Conservation (phyloP, 306 rosid species). For the Cotoneaster glaucophyllus region DNA sequence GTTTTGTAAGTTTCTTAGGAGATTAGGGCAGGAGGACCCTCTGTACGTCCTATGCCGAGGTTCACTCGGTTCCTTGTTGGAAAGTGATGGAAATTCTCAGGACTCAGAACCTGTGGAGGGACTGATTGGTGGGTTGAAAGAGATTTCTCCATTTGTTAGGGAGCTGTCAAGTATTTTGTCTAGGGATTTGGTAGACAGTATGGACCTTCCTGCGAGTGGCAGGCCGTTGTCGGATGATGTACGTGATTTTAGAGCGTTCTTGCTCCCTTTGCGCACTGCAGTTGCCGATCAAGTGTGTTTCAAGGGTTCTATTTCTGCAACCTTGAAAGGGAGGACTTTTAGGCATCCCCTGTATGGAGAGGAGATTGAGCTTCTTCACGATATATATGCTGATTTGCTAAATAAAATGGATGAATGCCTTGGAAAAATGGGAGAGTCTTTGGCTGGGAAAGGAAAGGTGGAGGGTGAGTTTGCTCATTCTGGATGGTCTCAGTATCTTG, state of each 20-base stretch:
- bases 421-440: conserved; percentile 29
- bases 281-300: conserved; percentile 10
- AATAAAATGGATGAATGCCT: conserved; percentile 50
- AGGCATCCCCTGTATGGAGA: conserved; percentile 22
- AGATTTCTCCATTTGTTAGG: conserved; percentile 40
- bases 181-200: conserved; percentile 39
- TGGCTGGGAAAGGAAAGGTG: conserved; percentile 27
- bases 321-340: background rate
- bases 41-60: conserved; percentile 48
- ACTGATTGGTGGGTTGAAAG: conserved; percentile 27
- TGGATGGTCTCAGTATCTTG: conserved; percentile 52
- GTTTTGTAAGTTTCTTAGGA: conserved; percentile 58
- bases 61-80: conserved; percentile 41
- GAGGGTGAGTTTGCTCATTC: conserved; percentile 30
- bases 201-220: conserved; percentile 26
- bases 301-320: conserved; percentile 8
- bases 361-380: conserved; percentile 40
- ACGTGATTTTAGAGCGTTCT: conserved; percentile 38
- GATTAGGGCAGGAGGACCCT: conserved; percentile 35
- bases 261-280: conserved; percentile 30
- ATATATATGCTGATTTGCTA: conserved; percentile 30
- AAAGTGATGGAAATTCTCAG: background rate
- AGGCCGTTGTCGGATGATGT: conserved; percentile 47
- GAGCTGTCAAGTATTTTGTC: conserved; percentile 43
- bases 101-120: conserved; percentile 14